Evolutionary conservation across 2,329 filamentous ascomycete species (phyloP).

Genomic region (Alternaria burnsii): DNA sequence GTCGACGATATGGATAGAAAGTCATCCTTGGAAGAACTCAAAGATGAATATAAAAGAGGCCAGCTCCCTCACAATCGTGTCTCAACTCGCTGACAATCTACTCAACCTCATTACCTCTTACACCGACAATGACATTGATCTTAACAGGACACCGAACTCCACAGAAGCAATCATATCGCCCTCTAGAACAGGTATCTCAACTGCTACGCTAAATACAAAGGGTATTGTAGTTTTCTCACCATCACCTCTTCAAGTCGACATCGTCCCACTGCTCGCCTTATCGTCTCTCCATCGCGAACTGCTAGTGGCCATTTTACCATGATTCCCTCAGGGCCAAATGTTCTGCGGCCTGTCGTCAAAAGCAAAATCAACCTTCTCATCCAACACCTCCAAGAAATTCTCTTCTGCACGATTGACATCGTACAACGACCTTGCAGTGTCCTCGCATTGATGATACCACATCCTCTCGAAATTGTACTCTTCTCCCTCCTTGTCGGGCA

Average conservation of each 20-base stretch:
- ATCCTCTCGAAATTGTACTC: conserved; percentile 40
- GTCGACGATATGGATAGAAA: not conserved
- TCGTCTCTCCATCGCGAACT: not conserved
- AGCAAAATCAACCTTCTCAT: conserved; percentile 36
- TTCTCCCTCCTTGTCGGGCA: conserved; percentile 24
- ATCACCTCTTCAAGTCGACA: no score
- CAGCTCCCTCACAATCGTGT: not conserved
- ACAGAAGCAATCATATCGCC: no score
- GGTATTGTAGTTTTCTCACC: no score
- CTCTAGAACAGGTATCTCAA: no score
- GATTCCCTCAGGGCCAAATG: conserved; percentile 16
- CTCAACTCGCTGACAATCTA: not conserved
- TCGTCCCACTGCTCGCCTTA: no score
- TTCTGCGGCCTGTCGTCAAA: conserved; percentile 26
- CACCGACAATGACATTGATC: no score
- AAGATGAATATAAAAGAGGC: no score
- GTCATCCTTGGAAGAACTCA: not conserved
- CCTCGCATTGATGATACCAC: conserved; percentile 42
- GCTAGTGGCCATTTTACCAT: not conserved
- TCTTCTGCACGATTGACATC: conserved; percentile 21
- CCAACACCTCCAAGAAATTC: conserved; percentile 37
- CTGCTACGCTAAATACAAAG: no score
- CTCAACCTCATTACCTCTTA: not conserved
- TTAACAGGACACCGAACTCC: no score
- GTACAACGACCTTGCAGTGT: conserved; percentile 22